These are phyloP conservation scores for Citrullus mucosospermus DNA, from an alignment of 306 rosid species.

Conservation along the genomic window DNA sequence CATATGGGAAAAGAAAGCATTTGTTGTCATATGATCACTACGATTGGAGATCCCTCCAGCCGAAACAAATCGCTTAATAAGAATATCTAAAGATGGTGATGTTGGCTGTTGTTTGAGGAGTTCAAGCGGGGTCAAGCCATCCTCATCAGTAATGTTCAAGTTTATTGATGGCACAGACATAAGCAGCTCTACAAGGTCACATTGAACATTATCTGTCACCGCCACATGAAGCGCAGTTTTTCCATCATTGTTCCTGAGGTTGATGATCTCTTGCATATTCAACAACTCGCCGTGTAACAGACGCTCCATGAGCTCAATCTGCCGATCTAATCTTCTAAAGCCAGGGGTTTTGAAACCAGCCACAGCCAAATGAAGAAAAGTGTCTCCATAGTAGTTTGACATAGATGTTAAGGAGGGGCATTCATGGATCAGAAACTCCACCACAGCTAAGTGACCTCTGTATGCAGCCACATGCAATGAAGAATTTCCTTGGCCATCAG, in stretches of 20 bases:
- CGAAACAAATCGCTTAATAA: conserved; percentile 54
- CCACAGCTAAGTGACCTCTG: conserved; percentile 53
- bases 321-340: conserved; percentile 64
- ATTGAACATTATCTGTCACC: conserved; percentile 39
- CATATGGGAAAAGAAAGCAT: conserved; percentile 42
- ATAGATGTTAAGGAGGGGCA: conserved; percentile 36
- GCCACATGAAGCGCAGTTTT: conserved; percentile 77
- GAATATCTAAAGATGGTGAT: conserved; percentile 55
- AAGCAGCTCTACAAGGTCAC: conserved; percentile 54
- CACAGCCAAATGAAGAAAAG: conserved; percentile 78
- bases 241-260: conserved; percentile 63
- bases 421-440: conserved; percentile 38
- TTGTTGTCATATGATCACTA: conserved; percentile 30
- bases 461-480: conserved; percentile 70
- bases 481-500: conserved; percentile 68
- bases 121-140: conserved; percentile 80
- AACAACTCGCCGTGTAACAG: conserved; percentile 28
- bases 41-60: conserved; percentile 55
- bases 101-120: conserved; percentile 42
- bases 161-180: conserved; percentile 52
- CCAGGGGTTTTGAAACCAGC: conserved; percentile 85
- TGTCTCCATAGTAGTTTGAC: conserved; percentile 60
- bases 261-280: conserved; percentile 33
- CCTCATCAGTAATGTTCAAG: conserved; percentile 42
- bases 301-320: conserved; percentile 49